Evolutionary conservation across 2,329 filamentous ascomycete genomes (phyloP), one percentile per base, ranked within the genome.

Genomic region (Aspergillus sp.): DNA sequence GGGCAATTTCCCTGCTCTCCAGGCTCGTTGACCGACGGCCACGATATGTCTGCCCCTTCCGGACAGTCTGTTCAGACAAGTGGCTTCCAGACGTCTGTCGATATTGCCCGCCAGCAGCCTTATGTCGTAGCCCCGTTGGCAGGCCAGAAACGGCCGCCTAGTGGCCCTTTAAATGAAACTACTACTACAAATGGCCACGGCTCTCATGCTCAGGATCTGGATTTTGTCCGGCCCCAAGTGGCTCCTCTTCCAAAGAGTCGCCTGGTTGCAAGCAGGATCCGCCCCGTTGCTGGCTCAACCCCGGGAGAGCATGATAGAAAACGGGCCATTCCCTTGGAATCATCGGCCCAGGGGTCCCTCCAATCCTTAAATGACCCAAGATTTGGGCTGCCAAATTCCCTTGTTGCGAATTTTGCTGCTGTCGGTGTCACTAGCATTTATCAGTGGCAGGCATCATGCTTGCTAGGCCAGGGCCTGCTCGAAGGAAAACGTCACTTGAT

Each of bases 401-500:
- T 92, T 40, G 83, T 90, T 3, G 73, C 79, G 17, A 92, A 91
- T 66, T 83, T 92, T 66, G 80, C 79, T 48, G 74, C 77, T 0
- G 77, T 90, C 40, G 89, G 89, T n/a, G 88, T 93, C 56, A 82
- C 79, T 41, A 83, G 82, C 62, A 92, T 92, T 58, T 92, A 92
- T 65, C 87, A 88, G 2, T 93, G 90, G 90, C 90, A 92, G 72
- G 88, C 88, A 51, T 85, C 86, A 57, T 93, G 90, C 66, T 79
- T 93, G 7, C 78, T 88, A 53, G 85, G 86, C 0, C 85, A 84
- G 3, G 87, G 88, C 0, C 78, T 91, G 17, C 77, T 93, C 12
- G 72, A 77, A 6, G 89, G 89, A 15, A 78, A 84, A 51, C 84
- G 81, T 61, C 91, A 90, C 64, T 78, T 93, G 9, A 86, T 92